These are phyloP conservation scores for Neonectria neomacrospora DNA, from an alignment of 2,329 filamentous ascomycete genomes.

Conservation along the genomic window DNA sequence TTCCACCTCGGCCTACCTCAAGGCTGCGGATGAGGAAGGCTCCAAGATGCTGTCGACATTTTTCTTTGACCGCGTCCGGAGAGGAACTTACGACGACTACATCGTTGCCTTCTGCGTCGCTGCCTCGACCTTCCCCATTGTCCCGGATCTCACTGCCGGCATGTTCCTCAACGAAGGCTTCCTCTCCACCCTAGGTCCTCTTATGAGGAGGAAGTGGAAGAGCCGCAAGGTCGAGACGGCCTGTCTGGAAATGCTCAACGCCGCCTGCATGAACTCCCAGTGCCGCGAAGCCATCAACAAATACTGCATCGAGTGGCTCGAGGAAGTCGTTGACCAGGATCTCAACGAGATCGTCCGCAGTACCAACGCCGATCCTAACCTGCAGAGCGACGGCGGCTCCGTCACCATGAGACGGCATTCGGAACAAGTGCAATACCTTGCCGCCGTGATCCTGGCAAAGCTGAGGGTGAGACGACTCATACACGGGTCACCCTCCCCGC, in stretches of 20 bases:
- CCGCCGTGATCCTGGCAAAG: conserved; percentile 82
- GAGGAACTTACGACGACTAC: conserved; percentile 86
- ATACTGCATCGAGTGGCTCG: conserved; percentile 87
- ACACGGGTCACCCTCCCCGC: neutral
- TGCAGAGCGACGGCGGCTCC: conserved; percentile 70
- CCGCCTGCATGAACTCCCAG: conserved; percentile 84
- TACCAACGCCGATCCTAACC: conserved; percentile 63
- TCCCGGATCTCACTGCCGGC: conserved; percentile 77
- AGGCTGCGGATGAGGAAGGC: conserved; percentile 78
- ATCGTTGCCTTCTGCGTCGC: conserved; percentile 95
- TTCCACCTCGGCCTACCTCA: conserved; percentile 84
- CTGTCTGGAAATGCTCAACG: conserved; percentile 88
- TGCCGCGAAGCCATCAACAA: conserved; percentile 88
- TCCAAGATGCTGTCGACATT: conserved; percentile 77
- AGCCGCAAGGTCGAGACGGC: conserved; percentile 87
- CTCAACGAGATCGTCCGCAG: conserved; percentile 64
- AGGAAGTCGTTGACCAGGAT: conserved; percentile 81
- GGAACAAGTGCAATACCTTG: conserved; percentile 70
- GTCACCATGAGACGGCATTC: conserved; percentile 71
- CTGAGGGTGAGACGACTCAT: conserved; percentile 60
- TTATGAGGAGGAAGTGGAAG: conserved; percentile 85
- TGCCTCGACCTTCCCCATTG: conserved; percentile 85
- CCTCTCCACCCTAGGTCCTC: conserved; percentile 76
- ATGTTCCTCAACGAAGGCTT: conserved; percentile 93
- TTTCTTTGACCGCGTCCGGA: conserved; percentile 76